Evolutionary conservation across 2,329 filamentous ascomycete genomes (phyloP), one percentile per base, ranked within the genome.

Genomic region (Teratosphaeria viscida): DNA sequence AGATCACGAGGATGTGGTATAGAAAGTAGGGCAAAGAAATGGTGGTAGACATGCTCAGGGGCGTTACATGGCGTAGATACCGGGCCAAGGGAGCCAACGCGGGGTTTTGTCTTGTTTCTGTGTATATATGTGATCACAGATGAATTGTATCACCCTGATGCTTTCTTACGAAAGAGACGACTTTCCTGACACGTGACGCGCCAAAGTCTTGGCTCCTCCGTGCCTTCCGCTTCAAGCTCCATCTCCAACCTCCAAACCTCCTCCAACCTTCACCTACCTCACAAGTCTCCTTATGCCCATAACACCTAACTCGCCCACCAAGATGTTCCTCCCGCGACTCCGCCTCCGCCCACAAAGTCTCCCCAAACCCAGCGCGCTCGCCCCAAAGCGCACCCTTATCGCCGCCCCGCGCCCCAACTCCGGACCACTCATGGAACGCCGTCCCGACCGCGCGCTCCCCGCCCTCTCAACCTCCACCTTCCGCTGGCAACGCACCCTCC

Each of bases 401-500:
- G 76, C 79, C 52, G 77, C 80, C 2, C 81, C 81, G 26, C 74
- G 74, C 58, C 73, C 77, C 26, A 76, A 77, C 65, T 76, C 77
- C 6, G 80, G 79, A 1, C 80, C 80, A 43, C 71, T 83, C 35
- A 75, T 82, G 68, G 74, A 76, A 59, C 78, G 81, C 55, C 77
- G 79, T 59, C 71, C 78, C 63, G 80, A 82, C 70, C 78, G 80
- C 64, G 80, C 75, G 54, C 75, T 83, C 2, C 81, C 81, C 16
- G 67, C 74, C 34, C 68, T 80, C 49, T 62, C 66, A n/a, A 63
- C 66, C 27, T 52, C 58, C 54, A 64, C 65, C n/a, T 66, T 60
- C 55, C 63, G 67, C 58, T 74, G 72, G 72, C 62, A 73, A 59
- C 82, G 83, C 67, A 90, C 90, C 0, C 75, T 96, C 37, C 92